Evolutionary conservation across 257 asterid species (phyloP).

Genomic region (Handroanthus guayacan): DNA sequence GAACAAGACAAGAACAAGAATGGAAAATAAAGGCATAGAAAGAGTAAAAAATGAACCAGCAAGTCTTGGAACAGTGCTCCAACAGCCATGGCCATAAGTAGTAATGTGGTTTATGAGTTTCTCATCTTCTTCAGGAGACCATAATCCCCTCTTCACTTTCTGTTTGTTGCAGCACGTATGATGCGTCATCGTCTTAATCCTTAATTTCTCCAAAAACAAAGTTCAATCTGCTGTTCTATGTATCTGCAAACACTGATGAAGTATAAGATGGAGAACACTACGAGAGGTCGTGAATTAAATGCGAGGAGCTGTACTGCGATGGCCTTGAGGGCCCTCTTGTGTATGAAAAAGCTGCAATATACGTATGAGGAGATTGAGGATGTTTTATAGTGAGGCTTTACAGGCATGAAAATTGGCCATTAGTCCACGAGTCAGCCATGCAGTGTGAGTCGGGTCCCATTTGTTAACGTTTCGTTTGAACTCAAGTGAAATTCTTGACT

Average conservation of each 20-base stretch:
- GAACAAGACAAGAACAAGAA: no score
- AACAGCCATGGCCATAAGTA: conserved; percentile 45
- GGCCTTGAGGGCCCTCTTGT: conserved; percentile 30
- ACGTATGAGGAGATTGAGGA: conserved; percentile 4
- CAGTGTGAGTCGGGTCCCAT: conserved; percentile 35
- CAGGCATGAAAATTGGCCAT: conserved; percentile 20
- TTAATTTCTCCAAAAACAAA: background rate
- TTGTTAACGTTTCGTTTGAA: conserved; percentile 2
- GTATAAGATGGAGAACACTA: conserved; percentile 23
- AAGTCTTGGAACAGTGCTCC: conserved; percentile 48
- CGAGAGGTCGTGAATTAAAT: conserved; percentile 37
- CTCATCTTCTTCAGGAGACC: conserved; percentile 56
- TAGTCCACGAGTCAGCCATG: conserved; percentile 51
- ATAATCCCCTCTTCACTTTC: conserved; percentile 48
- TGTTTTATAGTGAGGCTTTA: conserved; percentile 38
- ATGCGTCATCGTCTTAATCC: conserved; percentile 1
- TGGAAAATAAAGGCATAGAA: no score
- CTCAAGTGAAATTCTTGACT: background rate
- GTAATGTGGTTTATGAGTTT: conserved; percentile 42
- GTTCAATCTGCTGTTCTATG: background rate
- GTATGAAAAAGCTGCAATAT: conserved; percentile 20
- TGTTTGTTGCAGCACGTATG: conserved; percentile 50
- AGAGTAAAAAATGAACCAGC: conserved; percentile 40
- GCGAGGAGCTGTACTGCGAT: background rate
- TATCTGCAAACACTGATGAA: background rate